These are phyloP conservation scores for Thalia dealbata DNA, from an alignment of 176 grass and related monocot species.

Conservation along the genomic window DNA sequence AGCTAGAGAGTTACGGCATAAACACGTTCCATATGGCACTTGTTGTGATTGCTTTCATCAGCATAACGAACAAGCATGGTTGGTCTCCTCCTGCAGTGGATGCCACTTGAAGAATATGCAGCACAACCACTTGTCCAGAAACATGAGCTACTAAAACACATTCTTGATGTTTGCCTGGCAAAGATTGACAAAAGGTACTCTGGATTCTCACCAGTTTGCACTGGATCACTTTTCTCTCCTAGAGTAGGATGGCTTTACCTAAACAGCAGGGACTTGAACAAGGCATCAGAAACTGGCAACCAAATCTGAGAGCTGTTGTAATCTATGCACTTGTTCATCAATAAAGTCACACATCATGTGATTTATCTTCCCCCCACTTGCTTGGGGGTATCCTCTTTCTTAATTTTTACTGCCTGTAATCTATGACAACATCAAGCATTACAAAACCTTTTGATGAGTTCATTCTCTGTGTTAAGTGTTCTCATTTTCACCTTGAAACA, in stretches of 20 bases:
- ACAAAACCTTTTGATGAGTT: too few relatives aligned
- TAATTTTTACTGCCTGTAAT: too few relatives aligned
- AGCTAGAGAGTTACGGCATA: neutral
- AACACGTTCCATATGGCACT: neutral
- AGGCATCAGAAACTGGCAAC: neutral
- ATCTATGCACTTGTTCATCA: neutral
- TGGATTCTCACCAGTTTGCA: constrained; percentile 6
- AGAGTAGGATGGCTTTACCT: neutral
- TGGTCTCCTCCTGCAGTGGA: constrained; percentile 13
- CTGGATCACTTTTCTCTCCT: neutral
- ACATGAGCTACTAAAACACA: constrained; percentile 1
- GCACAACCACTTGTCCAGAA: constrained; percentile 15
- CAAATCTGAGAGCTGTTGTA: neutral
- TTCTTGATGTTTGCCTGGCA: constrained; percentile 6
- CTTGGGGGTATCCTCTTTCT: too few relatives aligned
- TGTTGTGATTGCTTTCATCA: too few relatives aligned
- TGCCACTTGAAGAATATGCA: constrained; percentile 5
- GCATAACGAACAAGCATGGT: neutral
- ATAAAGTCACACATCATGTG: neutral
- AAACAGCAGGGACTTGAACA: constrained; percentile 6
- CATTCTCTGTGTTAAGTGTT: too few relatives aligned
- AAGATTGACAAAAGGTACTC: neutral
- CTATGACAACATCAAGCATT: too few relatives aligned
- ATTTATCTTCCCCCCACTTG: neutral
- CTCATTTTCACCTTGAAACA: too few relatives aligned